Evolutionary conservation across 1,284 basidiomycete species (phyloP), one percentile per base, ranked within the genome.

Genomic region (Malassezia restricta): DNA sequence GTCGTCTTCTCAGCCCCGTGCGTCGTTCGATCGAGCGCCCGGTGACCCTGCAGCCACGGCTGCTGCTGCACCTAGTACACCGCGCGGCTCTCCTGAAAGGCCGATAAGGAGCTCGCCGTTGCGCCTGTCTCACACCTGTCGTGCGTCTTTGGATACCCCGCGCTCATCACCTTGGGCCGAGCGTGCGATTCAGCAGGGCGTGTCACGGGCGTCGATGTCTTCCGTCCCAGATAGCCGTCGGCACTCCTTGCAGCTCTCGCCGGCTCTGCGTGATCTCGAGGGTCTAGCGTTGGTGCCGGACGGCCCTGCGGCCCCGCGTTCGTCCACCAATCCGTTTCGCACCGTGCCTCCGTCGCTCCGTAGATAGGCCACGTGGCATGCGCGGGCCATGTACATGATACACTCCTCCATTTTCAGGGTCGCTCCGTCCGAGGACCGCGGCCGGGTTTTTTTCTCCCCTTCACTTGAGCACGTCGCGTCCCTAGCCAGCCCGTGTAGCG

Each of bases 351-450:
- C 33, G 33, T 12, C 33, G 2, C 11, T 35, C 11, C 11, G 33
- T 35, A 35, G 11, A 35, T 35, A 35, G 5, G 15, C 11, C 39
- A 40, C 39, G 39, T 40, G 39, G 39, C 47, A 49, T 42, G 17
- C 38, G 29, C 47, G 29, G 39, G 40, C 31, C 39, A 17, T 12
- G 20, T 39, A 27, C 12, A 49, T 24, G 28, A 33, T 42, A 43
- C 48, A 35, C 24, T 20, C 48, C 42, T 49, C 40, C 48, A 49
- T 49, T 39, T 24, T 30, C 43, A 48, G 12, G 9, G 14, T 15
- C 20, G 17, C 39, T 35, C 33, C 15, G 33, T 2, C 33, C 33
- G 33, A 15, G 11, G 33, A 35, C 33, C 33, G 15, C 33, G 33
- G 20, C 20, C 2, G 2, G 33, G 33, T 35, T 35, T 35, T 35